Conservation (phyloP, 148 eudicot genomes). For the Amaranthus palmeri region DNA sequence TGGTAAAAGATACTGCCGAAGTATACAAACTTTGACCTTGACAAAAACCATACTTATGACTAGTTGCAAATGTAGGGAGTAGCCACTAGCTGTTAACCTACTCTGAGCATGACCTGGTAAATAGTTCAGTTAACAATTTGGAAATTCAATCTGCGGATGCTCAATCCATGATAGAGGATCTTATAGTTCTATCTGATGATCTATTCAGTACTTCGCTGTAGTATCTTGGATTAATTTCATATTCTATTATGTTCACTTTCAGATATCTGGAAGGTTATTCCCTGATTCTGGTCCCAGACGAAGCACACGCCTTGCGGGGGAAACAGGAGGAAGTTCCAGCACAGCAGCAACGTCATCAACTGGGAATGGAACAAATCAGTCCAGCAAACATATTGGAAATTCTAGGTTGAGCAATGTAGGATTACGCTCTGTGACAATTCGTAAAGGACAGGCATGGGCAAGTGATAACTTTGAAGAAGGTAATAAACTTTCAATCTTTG, state of each 20-base stretch:
- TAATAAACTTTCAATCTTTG: constrained; percentile 20
- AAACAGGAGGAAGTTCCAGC: constrained; percentile 39
- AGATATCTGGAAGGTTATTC: constrained; percentile 94
- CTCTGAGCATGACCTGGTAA: background rate
- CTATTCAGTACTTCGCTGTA: background rate
- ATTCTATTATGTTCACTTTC: constrained; percentile 17
- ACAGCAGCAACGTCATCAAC: constrained; percentile 38
- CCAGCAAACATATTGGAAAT: constrained; percentile 55
- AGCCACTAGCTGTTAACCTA: background rate
- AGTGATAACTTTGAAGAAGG: constrained; percentile 79
- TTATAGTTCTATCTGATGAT: background rate
- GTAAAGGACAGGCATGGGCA: constrained; percentile 63
- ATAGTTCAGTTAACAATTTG: background rate
- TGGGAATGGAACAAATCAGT: constrained; percentile 77
- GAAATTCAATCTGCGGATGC: background rate
- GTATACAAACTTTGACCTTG: too few species aligned
- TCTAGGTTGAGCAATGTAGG: constrained; percentile 59
- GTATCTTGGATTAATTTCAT: constrained; percentile 11
- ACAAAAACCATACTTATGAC: too few species aligned
- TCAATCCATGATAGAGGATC: background rate
- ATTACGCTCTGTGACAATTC: constrained; percentile 61
- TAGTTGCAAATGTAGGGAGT: too few species aligned
- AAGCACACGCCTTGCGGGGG: constrained; percentile 83
- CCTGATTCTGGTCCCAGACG: constrained; percentile 89
- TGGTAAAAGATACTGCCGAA: too few species aligned